Percentiles rank a stretch among this genome's conserved stretches.
phyloP scores from a whole-genome alignment of 2,329 filamentous ascomycete species.

The Botryotinia narcissicola region DNA sequence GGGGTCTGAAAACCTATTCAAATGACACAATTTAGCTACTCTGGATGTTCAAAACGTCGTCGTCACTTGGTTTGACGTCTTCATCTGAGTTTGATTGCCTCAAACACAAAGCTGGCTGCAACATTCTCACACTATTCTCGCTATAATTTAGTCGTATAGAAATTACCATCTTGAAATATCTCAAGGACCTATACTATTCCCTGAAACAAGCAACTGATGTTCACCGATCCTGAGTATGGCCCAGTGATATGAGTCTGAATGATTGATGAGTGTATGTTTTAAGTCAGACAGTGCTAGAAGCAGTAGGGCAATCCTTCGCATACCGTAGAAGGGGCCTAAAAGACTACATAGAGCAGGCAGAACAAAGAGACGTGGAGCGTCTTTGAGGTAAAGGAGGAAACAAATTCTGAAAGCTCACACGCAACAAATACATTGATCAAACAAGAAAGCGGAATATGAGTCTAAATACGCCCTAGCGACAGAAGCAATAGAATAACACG shows the following conservation, averaged over 20 bases:
- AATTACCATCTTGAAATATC: not conserved
- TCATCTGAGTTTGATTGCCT: not conserved
- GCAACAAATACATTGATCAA: not conserved
- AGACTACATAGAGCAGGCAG: not conserved
- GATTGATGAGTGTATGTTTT: constrained; percentile 39
- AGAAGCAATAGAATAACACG: not conserved
- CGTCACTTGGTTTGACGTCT: not conserved
- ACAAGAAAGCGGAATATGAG: not conserved
- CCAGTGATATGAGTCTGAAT: constrained; percentile 42
- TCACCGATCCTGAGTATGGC: constrained; percentile 33
- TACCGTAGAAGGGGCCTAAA: not conserved
- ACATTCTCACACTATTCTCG: not conserved
- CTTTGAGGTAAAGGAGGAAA: too few relatives aligned
- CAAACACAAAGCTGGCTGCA: too few relatives aligned
- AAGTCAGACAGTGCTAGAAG: not conserved
- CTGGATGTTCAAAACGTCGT: too few relatives aligned
- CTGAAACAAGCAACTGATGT: not conserved
- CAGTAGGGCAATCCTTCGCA: not conserved
- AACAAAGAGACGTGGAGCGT: not conserved
- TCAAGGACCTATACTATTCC: not conserved
- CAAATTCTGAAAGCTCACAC: not conserved
- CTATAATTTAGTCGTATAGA: not conserved
- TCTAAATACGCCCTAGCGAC: not conserved
- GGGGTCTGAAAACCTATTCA: not conserved
- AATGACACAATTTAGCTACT: not conserved